Evolutionary conservation across 441 rosid genomes (phyloP), one percentile per base, ranked within the genome.

Genomic region (Pelargonium australe): DNA sequence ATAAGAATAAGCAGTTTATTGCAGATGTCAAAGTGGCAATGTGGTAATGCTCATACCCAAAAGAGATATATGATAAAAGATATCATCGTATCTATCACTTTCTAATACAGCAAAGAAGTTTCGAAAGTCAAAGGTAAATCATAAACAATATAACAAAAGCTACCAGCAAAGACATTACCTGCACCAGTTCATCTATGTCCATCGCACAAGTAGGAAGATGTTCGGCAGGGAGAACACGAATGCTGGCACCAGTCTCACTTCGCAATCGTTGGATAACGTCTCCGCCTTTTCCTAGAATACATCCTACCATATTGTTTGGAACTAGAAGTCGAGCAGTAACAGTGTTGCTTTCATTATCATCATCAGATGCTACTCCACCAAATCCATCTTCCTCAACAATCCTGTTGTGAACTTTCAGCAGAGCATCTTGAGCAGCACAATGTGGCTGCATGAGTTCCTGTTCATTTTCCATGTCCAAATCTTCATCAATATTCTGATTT

Each of bases 351-450:
- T 78, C 86, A 55, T 74, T 75, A 66, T 77, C 85, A 70, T 80
- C 83, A 58, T 82, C 84, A 62, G 72, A 70, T 37, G 75, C 72
- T 78, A 63, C 78, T 66, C 85, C 85, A 73, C 82, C 85, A 63
- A 71, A 72, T 40, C 75, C 67, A 70, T 84, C 88, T 44, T 83
- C 86, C 78, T 76, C 86, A 61, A 78, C 76, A 63, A 87, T 80
- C 74, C 81, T 65, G 67, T 80, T 81, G 40, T 87, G 88, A 79
- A 85, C 84, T 77, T 77, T 85, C 75, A 85, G 68, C 19, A 84
- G 85, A 5, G 90, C 92, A 74, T 84, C 83, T 72, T 85, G 92
- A n/a, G 92, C 89, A 74, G 87, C 82, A 72, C 90, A 85, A 44
- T 77, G 80, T 45, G 82, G 84, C 49, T 79, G 81, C 81, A 79